Conservation (phyloP, 2,329 filamentous ascomycete genomes). For the Alternaria novae-zelandiae region DNA sequence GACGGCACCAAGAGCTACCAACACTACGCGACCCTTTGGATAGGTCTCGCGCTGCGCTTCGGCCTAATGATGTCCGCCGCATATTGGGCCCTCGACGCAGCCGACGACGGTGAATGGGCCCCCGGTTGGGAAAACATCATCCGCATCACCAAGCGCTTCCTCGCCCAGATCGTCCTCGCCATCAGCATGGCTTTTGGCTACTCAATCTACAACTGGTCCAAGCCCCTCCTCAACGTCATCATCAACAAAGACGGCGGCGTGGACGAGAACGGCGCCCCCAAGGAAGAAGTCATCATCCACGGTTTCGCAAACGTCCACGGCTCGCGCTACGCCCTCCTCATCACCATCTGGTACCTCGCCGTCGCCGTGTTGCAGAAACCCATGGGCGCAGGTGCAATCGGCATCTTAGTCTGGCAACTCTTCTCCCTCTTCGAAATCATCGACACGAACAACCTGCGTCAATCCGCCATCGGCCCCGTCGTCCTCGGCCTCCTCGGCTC, state of each 20-base stretch:
- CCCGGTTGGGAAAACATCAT: constrained; percentile 59
- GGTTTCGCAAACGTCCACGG: constrained; percentile 95
- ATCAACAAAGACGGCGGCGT: constrained; percentile 33
- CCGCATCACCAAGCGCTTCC: constrained; percentile 75
- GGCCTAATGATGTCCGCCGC: constrained; percentile 76
- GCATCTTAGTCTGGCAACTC: constrained; percentile 85
- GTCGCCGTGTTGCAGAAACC: constrained; percentile 88
- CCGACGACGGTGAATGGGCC: constrained; percentile 85
- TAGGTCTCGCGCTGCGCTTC: constrained; percentile 77
- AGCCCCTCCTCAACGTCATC: constrained; percentile 80
- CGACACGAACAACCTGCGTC: constrained; percentile 66
- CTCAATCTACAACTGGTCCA: constrained; percentile 83
- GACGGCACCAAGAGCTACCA: constrained; percentile 84
- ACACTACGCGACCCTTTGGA: constrained; percentile 83
- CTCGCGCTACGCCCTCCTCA: constrained; percentile 83
- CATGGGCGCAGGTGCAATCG: constrained; percentile 87
- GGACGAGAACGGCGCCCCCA: constrained; percentile 31
- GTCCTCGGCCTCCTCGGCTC: constrained; percentile 87
- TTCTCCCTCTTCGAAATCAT: constrained; percentile 74
- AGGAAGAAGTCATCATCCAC: constrained; percentile 72
- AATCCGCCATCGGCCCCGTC: constrained; percentile 79
- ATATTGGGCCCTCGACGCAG: constrained; percentile 90
- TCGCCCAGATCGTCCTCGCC: constrained; percentile 81
- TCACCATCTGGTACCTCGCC: constrained; percentile 77
- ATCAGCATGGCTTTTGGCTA: constrained; percentile 84